phyloP scores from a whole-genome alignment of 179 eudicot genomes.

The Sideroxylon spinosum region DNA sequence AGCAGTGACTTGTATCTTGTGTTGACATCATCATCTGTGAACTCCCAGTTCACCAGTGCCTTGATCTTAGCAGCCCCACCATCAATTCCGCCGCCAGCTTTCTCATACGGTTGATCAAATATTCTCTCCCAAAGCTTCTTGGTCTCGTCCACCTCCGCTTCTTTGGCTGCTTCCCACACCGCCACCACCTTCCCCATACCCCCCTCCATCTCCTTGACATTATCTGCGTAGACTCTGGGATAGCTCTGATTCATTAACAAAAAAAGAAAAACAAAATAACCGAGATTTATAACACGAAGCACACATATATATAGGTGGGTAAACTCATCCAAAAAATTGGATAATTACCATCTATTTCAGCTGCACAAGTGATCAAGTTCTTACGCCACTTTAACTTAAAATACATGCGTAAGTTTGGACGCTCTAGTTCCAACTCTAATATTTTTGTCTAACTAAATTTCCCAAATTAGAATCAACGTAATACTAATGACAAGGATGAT shows the following conservation, averaged over 20 bases:
- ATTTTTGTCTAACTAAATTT: background rate
- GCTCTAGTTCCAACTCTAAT: background rate
- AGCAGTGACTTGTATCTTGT: conserved; percentile 65
- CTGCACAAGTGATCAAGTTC: background rate
- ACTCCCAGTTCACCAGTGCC: conserved; percentile 54
- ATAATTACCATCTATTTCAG: background rate
- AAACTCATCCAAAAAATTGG: background rate
- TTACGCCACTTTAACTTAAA: background rate
- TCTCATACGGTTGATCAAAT: conserved; percentile 82
- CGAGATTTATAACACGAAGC: background rate
- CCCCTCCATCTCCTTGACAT: conserved; percentile 60
- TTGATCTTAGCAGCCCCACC: conserved; percentile 24
- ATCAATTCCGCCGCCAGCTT: conserved; percentile 63
- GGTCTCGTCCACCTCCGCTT: conserved; percentile 49
- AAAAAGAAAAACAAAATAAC: background rate
- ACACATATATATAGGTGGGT: background rate
- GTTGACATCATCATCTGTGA: conserved; percentile 63
- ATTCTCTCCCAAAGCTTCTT: conserved; percentile 70
- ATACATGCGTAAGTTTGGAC: background rate
- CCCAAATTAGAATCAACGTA: too few relatives aligned
- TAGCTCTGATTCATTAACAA: conserved; percentile 56
- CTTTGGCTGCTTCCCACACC: conserved; percentile 44
- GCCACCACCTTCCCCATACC: conserved; percentile 50
- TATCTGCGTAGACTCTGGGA: conserved; percentile 73
- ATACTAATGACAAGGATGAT: background rate